phyloP scores from a whole-genome alignment of 2,329 filamentous ascomycete genomes.

The Aspergillus oerlinghausenensis region DNA sequence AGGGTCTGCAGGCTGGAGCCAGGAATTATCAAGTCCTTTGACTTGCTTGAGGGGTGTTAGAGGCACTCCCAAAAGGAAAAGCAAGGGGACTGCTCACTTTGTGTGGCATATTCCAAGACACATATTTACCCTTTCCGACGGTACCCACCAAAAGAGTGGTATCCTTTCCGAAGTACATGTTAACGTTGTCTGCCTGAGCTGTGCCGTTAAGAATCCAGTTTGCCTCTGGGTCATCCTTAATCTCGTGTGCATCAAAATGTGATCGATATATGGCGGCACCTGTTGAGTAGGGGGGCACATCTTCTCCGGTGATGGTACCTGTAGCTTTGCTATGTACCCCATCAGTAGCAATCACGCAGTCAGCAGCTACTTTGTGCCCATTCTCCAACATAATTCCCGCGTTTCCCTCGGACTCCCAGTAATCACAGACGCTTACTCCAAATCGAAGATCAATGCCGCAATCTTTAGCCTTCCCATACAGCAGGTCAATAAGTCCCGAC shows the following conservation, averaged over 20 bases:
- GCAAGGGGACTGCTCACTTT: neutral
- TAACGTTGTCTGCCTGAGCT: neutral
- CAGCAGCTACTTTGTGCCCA: neutral
- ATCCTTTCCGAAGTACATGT: neutral
- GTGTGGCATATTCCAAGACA: neutral
- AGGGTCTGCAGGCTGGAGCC: neutral
- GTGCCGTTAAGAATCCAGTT: neutral
- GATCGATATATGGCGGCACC: slow-evolving; percentile 1
- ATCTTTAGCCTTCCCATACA: slow-evolving; percentile 1
- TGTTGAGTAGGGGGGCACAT: slow-evolving; percentile 1
- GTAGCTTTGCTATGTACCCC: slow-evolving; percentile 6
- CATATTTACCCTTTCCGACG: neutral
- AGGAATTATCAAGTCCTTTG: neutral
- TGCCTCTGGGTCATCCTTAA: neutral
- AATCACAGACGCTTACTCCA: neutral
- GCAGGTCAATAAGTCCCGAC: neutral
- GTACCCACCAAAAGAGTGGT: neutral
- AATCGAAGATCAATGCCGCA: slow-evolving; percentile 3
- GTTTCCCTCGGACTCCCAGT: slow-evolving; percentile 4
- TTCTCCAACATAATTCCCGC: slow-evolving; percentile 2
- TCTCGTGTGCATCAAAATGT: neutral
- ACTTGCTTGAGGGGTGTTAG: neutral
- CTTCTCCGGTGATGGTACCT: slow-evolving; percentile 30
- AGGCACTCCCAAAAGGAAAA: neutral
- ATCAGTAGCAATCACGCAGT: slow-evolving; percentile 8